A percentile compares a stretch with the other conserved stretches of the same genome.
Conservation (phyloP, 2,329 filamentous ascomycete genomes). For the Fonsecaea nubica region DNA sequence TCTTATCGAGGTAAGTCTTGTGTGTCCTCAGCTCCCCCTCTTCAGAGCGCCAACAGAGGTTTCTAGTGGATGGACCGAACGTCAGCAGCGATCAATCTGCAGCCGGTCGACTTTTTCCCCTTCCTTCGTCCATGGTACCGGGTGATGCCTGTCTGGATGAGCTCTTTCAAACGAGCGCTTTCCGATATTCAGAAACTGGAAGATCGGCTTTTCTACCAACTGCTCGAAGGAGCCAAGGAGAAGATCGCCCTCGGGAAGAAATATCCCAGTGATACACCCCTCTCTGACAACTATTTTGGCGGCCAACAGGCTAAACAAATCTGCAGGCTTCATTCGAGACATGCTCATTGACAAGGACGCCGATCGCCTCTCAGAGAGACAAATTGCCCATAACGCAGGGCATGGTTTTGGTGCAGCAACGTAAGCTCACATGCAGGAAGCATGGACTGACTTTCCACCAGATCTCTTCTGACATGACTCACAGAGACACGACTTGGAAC, state of each 20-base stretch:
- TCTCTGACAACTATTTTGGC: not conserved
- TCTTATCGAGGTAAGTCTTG: not conserved
- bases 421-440: not conserved
- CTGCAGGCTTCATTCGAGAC: not conserved
- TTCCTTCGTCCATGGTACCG: not conserved
- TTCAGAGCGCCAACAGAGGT: not conserved
- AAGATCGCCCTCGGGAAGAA: not conserved
- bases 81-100: not conserved
- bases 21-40: not conserved
- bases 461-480: not conserved
- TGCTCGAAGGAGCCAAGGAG: not conserved
- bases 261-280: not conserved
- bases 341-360: conserved; percentile 2
- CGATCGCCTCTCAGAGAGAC: not conserved
- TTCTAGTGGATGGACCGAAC: not conserved
- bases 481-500: conserved; percentile 1
- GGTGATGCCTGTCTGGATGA: not conserved
- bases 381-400: not conserved
- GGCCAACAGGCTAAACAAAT: not conserved
- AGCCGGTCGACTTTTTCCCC: not conserved
- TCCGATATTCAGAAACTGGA: not conserved
- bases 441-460: not conserved
- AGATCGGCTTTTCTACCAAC: not conserved
- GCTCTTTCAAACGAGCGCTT: not conserved
- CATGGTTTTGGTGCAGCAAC: conserved; percentile 1